phyloP scores from a whole-genome alignment of 1,139 yeast species.

The Pichia sp. region DNA sequence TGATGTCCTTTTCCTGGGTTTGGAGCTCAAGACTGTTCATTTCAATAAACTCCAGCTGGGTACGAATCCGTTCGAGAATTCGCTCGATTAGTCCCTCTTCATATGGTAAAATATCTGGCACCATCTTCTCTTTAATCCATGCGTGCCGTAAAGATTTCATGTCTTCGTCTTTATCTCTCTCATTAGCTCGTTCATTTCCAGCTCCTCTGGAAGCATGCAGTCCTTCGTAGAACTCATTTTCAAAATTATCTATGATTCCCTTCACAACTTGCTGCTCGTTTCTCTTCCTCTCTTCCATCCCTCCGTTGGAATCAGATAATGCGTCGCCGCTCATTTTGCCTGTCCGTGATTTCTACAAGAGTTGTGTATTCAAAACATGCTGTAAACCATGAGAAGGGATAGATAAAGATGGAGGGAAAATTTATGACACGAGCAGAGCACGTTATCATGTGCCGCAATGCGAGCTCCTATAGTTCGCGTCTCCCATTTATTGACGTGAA shows the following conservation, averaged over 20 bases:
- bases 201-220: constrained; percentile 24
- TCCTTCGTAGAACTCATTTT: constrained; percentile 23
- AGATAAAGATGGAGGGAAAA: too few relatives aligned
- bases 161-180: constrained; percentile 32
- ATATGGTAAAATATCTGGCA: constrained; percentile 79
- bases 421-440: too few relatives aligned
- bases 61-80: constrained; percentile 54
- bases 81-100: constrained; percentile 55
- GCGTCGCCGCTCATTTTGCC: background rate
- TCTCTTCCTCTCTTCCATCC: constrained; percentile 18
- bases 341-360: too few relatives aligned
- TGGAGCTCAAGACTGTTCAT: constrained; percentile 50
- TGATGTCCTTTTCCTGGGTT: constrained; percentile 57
- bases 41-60: constrained; percentile 71
- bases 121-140: constrained; percentile 81
- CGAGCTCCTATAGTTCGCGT: too few relatives aligned
- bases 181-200: constrained; percentile 24
- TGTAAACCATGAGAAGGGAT: too few relatives aligned
- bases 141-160: constrained; percentile 47
- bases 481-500: too few relatives aligned
- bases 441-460: too few relatives aligned
- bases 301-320: background rate
- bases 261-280: constrained; percentile 46
- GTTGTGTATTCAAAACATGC: too few relatives aligned
- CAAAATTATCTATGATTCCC: constrained; percentile 65